These are phyloP conservation scores for Spergularia marina DNA, from an alignment of 148 eudicot genomes.

Conservation along the genomic window DNA sequence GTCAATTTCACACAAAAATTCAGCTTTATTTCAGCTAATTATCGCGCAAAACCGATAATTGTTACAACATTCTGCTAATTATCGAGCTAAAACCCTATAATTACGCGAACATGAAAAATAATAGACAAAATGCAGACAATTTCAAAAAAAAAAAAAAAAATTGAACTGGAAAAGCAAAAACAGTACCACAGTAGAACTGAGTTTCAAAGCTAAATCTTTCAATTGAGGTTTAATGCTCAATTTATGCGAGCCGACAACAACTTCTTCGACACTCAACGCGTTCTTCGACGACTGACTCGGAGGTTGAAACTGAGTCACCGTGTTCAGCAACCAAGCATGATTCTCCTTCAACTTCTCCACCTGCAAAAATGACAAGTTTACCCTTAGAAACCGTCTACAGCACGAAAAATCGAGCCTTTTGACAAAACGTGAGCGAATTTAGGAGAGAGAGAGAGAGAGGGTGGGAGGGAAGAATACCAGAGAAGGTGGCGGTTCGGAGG, in stretches of 20 bases:
- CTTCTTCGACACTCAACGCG: constrained; percentile 55
- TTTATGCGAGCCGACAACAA: constrained; percentile 58
- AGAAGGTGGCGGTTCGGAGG: constrained; percentile 50
- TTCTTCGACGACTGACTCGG: constrained; percentile 67
- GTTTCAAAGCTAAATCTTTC: constrained; percentile 63
- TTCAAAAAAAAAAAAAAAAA: neutral
- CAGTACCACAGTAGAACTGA: constrained; percentile 69
- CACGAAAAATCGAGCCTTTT: neutral
- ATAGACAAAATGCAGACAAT: constrained; percentile 3
- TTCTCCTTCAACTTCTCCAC: constrained; percentile 67
- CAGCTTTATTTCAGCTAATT: too few relatives aligned
- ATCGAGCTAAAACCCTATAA: neutral
- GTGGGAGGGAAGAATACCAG: constrained; percentile 44
- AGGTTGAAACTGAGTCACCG: constrained; percentile 59
- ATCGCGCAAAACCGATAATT: too few relatives aligned
- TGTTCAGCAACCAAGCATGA: constrained; percentile 75
- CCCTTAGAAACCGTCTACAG: neutral
- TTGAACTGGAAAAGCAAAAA: constrained; percentile 7
- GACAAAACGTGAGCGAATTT: neutral
- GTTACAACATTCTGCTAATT: too few relatives aligned
- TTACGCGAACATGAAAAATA: neutral
- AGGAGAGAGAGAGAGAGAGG: constrained; percentile 16
- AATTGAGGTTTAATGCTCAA: constrained; percentile 58
- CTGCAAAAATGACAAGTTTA: constrained; percentile 26
- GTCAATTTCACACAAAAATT: too few relatives aligned